Base-by-base conservation (phyloP, 352 stramenopile species). In the Pythium phragmitis region DNA sequence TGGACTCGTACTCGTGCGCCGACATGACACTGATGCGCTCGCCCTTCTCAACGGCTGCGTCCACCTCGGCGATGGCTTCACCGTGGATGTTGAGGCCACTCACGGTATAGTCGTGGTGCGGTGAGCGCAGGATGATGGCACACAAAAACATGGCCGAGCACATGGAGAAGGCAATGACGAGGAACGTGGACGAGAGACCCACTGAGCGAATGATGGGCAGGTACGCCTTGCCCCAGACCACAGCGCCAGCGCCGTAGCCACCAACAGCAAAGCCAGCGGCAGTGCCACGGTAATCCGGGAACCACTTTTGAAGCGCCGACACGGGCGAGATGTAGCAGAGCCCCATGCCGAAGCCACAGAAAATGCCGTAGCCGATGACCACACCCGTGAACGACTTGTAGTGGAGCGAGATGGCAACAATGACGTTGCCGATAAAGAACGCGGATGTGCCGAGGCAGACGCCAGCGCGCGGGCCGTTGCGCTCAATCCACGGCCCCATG, bases 291-390 rank as follows among this genome's bases (percentile, higher is more conserved):
- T 87, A 85, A 67, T 91, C 82, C 1, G 82, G 82, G 68, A 91
- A 91, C 82, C 82, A 89, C 54, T 89, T 87, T 61, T 89, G 79
- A 7, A 91, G 61, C 7, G 79, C 80, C 19, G 76, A 79, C 0
- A 89, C 80, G 6, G 78, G 80, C 16, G 76, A 83, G 50, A 88
- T 77, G 73, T 89, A 91, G 76, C 76, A 84, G 47, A 91, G 73
- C 0, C 76, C 80, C 59, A 87, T 75, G 54, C 80, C 80, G 49
- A 84, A 82, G 57, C 80, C 80, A 43, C 68, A 73, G 51, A 88
- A 75, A 53, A 91, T 34, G n/a, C 82, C 80, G 65, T 91, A 91
- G 51, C 82, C 80, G 52, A 91, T 57, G 75, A 87, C 87, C 36
- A 88, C 74, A 33, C 63, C 71, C 13, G 69, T 51, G n/a, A 89